A percentile compares a stretch with the other conserved stretches of the same genome.
These are phyloP conservation scores for Curvularia sp. DNA, from an alignment of 2,329 filamentous ascomycete genomes.

Conservation along the genomic window DNA sequence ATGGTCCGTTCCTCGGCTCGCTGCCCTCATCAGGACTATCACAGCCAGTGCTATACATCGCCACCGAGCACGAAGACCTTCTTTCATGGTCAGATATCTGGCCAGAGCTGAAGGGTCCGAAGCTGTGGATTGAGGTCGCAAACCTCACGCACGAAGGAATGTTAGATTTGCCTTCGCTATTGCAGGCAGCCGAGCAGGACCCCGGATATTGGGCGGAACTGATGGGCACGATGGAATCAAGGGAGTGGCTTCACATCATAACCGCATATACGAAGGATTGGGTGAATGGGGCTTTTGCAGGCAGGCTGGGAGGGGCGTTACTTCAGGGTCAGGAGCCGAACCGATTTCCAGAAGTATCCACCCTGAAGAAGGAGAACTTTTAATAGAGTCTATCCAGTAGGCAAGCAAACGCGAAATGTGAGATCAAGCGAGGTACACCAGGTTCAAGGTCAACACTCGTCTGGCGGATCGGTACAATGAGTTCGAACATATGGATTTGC, in stretches of 20 bases:
- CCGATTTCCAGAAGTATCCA: constrained; percentile 29
- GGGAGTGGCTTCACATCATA: constrained; percentile 17
- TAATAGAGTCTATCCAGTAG: not conserved
- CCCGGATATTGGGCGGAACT: not conserved
- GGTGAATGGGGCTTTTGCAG: constrained; percentile 27
- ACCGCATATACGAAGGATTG: constrained; percentile 24
- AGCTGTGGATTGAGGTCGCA: constrained; percentile 32
- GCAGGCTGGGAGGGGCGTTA: constrained; percentile 25
- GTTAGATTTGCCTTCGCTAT: not conserved
- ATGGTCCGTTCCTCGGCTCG: constrained; percentile 26
- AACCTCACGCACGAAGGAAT: constrained; percentile 28
- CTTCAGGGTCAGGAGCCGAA: constrained; percentile 23
- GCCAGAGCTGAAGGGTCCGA: constrained; percentile 31
- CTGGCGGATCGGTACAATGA: not conserved
- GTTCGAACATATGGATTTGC: not conserved
- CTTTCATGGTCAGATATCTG: constrained; percentile 21
- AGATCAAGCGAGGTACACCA: not conserved
- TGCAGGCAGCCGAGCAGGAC: not conserved
- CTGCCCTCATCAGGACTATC: constrained; percentile 24
- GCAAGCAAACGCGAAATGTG: not conserved
- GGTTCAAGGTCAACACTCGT: not conserved
- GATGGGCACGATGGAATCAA: not conserved
- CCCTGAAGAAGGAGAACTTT: constrained; percentile 21
- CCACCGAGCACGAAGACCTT: constrained; percentile 15
- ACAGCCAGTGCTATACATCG: constrained; percentile 31